Percentiles rank a stretch among this genome's conserved stretches.
Conservation (phyloP, 495 filamentous ascomycete genomes). For the Chaetomidium leptoderma region DNA sequence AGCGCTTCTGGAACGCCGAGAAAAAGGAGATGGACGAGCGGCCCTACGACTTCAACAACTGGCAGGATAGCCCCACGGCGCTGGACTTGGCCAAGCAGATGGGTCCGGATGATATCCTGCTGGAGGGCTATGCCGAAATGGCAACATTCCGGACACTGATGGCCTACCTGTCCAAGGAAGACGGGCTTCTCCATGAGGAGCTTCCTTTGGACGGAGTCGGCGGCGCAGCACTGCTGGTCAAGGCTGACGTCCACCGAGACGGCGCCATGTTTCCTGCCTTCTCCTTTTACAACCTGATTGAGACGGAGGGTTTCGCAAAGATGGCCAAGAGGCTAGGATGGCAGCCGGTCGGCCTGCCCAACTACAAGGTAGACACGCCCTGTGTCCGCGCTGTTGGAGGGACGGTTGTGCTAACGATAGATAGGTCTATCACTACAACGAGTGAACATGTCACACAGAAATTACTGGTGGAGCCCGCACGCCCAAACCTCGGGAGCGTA, state of each 20-base stretch:
- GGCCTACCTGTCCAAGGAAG: conserved; percentile 70
- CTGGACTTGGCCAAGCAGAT: conserved; percentile 69
- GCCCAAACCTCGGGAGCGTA: not conserved
- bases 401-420: conserved; percentile 25
- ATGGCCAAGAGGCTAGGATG: conserved; percentile 90
- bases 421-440: conserved; percentile 88
- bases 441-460: conserved; percentile 49
- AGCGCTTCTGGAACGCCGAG: conserved; percentile 73
- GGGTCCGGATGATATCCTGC: conserved; percentile 80
- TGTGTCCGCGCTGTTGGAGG: conserved; percentile 10
- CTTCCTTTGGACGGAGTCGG: conserved; percentile 87
- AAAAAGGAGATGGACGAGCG: conserved; percentile 65
- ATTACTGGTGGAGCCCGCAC: not conserved
- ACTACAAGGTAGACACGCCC: conserved; percentile 96
- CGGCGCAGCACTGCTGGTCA: conserved; percentile 88
- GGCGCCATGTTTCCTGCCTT: conserved; percentile 99
- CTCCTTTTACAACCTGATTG: conserved; percentile 91
- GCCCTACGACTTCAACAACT: conserved; percentile 95
- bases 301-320: conserved; percentile 97
- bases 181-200: conserved; percentile 54
- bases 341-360: conserved; percentile 77
- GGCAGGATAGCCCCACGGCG: conserved; percentile 81
- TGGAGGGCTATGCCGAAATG: conserved; percentile 91
- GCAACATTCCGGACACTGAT: conserved; percentile 87
- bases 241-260: conserved; percentile 95